phyloP scores from a whole-genome alignment of 2,329 filamentous ascomycete species.

The Zymoseptoria pseudotritici region DNA sequence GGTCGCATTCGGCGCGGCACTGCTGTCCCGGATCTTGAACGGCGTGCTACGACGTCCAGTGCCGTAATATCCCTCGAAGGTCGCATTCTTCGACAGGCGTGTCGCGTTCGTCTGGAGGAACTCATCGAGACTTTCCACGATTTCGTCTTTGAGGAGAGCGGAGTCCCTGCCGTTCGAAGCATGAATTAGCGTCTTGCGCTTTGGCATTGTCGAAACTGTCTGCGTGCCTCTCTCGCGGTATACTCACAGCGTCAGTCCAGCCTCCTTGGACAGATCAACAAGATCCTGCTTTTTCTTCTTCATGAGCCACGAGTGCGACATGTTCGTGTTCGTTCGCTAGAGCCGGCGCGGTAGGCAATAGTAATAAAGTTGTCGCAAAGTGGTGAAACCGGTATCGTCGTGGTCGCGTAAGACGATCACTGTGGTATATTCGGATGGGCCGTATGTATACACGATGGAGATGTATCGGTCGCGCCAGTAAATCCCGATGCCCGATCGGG shows the following conservation, averaged over 20 bases:
- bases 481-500: not conserved
- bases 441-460: not conserved
- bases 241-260: conserved; percentile 25
- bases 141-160: conserved; percentile 66
- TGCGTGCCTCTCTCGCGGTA: not conserved
- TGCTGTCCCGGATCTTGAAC: conserved; percentile 36
- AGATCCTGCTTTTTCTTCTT: conserved; percentile 25
- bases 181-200: not conserved
- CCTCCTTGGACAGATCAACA: conserved; percentile 24
- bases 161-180: conserved; percentile 34
- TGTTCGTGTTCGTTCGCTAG: conserved; percentile 4
- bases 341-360: not conserved
- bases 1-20: conserved; percentile 13
- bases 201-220: conserved; percentile 43
- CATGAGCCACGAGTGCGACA: conserved; percentile 24
- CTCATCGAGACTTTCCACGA: conserved; percentile 67
- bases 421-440: conserved; percentile 2
- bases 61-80: conserved; percentile 69
- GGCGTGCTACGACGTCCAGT: conserved; percentile 42
- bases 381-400: conserved; percentile 24
- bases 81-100: conserved; percentile 55
- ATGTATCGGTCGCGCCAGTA: not conserved
- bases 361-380: not conserved
- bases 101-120: conserved; percentile 63
- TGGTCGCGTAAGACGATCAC: conserved; percentile 46